Evolutionary conservation across 2,329 filamentous ascomycete species (phyloP).

Genomic region (Ophioceras dolichostomum): DNA sequence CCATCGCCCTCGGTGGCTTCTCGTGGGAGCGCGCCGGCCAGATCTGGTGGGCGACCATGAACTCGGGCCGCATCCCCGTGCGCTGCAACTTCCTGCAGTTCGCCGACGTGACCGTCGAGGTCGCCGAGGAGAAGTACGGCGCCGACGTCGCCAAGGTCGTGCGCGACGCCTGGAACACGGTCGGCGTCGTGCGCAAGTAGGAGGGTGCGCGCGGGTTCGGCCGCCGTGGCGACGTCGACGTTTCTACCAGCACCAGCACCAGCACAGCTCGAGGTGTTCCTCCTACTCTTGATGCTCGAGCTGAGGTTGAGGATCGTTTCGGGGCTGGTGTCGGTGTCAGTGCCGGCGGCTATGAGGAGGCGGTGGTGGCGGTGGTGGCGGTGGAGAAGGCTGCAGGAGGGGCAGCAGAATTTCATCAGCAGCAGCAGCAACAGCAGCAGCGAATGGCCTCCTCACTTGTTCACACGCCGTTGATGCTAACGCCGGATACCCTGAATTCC

Average conservation of each 20-base stretch:
- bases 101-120: slow-evolving; percentile 33
- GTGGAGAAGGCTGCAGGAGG: too few relatives aligned
- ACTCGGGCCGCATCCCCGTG: slow-evolving; percentile 25
- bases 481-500: too few relatives aligned
- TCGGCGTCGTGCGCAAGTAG: slow-evolving; percentile 24
- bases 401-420: too few relatives aligned
- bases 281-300: too few relatives aligned
- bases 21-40: slow-evolving; percentile 41
- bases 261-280: too few relatives aligned
- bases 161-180: slow-evolving; percentile 32
- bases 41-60: slow-evolving; percentile 39
- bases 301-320: too few relatives aligned
- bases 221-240: neutral
- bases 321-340: too few relatives aligned
- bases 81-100: slow-evolving; percentile 34
- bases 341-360: neutral
- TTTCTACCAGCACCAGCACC: too few relatives aligned
- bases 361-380: neutral
- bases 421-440: too few relatives aligned
- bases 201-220: neutral
- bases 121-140: slow-evolving; percentile 28
- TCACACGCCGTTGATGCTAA: too few relatives aligned
- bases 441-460: too few relatives aligned
- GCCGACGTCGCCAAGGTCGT: slow-evolving; percentile 28
- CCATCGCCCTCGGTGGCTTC: slow-evolving; percentile 35